Conservation (phyloP, 805 yeast species). For the Candida arabinofermentans region DNA sequence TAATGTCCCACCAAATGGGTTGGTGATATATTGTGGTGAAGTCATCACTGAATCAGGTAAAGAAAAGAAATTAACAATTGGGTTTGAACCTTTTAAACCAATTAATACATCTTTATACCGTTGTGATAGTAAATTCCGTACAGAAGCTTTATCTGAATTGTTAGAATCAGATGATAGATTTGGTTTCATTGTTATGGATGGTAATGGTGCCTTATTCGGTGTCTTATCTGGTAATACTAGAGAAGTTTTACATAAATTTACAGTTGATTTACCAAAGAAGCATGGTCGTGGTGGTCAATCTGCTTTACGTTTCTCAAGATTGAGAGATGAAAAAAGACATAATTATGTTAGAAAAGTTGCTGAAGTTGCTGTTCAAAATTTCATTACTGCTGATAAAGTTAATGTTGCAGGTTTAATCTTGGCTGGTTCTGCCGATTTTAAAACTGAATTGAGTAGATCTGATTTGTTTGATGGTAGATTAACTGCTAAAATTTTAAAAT, state of each 20-base stretch:
- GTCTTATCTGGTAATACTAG: constrained; percentile 94
- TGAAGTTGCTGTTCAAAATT: constrained; percentile 96
- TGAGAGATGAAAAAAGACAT: constrained; percentile 98
- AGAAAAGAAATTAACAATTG: constrained; percentile 93
- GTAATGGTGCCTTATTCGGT: constrained; percentile 97
- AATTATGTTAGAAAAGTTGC: constrained; percentile 98
- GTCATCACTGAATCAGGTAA: constrained; percentile 96
- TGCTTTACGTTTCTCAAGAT: constrained; percentile 97
- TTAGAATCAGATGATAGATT: constrained; percentile 93
- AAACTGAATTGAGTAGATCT: constrained; percentile 87
- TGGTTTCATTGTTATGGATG: constrained; percentile 99
- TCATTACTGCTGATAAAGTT: constrained; percentile 91
- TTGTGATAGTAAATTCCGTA: constrained; percentile 98
- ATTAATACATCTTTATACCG: constrained; percentile 93
- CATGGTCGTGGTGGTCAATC: constrained; percentile 99
- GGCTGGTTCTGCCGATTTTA: constrained; percentile 99
- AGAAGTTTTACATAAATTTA: constrained; percentile 92
- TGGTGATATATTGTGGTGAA: constrained; percentile 98
- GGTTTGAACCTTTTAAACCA: constrained; percentile 98
- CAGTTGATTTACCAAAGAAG: constrained; percentile 97
- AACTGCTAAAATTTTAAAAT: constrained; percentile 78
- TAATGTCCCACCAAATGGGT: constrained; percentile 89
- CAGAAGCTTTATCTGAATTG: constrained; percentile 92
- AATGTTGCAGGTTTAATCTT: constrained; percentile 90
- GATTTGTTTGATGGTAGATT: constrained; percentile 92